phyloP scores from a whole-genome alignment of 2,329 filamentous ascomycete species.

The Teratosphaeria destructans region DNA sequence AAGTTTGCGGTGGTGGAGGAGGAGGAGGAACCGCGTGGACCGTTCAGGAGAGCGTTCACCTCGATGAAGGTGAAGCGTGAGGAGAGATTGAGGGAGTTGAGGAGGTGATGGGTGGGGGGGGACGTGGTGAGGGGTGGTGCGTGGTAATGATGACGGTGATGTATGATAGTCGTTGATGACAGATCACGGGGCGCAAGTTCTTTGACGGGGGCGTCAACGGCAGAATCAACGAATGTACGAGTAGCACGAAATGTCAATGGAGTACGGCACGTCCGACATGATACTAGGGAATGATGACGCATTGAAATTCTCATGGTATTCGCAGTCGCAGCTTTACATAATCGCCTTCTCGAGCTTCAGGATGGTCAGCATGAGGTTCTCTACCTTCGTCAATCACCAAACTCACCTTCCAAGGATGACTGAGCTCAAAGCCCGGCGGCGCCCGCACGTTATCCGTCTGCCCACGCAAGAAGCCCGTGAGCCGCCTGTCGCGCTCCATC shows the following conservation, averaged over 20 bases:
- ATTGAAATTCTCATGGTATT: neutral
- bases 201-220: neutral
- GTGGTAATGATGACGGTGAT: too few species aligned
- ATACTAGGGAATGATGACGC: neutral
- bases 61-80: neutral
- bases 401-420: slow-evolving; percentile 57
- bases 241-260: neutral
- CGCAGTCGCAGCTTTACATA: neutral
- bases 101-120: neutral
- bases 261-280: neutral
- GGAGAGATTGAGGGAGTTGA: neutral
- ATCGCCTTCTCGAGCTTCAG: slow-evolving; percentile 16
- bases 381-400: neutral
- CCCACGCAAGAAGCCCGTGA: slow-evolving; percentile 51
- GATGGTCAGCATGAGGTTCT: neutral
- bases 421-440: slow-evolving; percentile 54
- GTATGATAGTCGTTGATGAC: neutral
- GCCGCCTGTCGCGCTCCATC: slow-evolving; percentile 55
- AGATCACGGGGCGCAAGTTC: neutral
- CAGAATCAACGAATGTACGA: neutral
- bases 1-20: neutral
- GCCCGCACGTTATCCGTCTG: slow-evolving; percentile 51
- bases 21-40: too few species aligned
- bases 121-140: neutral
- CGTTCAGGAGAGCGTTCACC: neutral